These are phyloP conservation scores for Eucalyptus caleyi DNA, from an alignment of 345 rosid species.

Conservation along the genomic window DNA sequence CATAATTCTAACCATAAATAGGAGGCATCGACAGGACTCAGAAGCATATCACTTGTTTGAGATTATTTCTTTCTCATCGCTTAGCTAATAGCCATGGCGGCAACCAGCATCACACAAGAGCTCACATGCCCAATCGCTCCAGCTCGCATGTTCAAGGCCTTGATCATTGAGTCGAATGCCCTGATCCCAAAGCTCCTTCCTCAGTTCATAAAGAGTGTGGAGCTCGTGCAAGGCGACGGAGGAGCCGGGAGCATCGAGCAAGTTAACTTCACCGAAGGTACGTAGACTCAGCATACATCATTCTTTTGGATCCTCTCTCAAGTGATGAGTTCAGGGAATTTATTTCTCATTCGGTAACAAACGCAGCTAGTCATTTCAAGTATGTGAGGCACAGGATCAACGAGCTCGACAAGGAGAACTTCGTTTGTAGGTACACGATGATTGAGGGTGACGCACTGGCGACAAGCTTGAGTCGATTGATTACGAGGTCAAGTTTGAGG, in stretches of 20 bases:
- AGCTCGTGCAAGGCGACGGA: conserved; percentile 12
- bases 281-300: background rate
- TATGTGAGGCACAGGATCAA: conserved; percentile 6
- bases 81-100: conserved; percentile 1
- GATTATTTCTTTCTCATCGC: background rate
- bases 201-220: conserved; percentile 4
- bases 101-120: conserved; percentile 4
- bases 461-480: conserved; percentile 10
- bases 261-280: conserved; percentile 15
- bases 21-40: background rate
- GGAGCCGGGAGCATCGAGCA: conserved; percentile 18
- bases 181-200: conserved; percentile 4
- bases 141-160: conserved; percentile 15
- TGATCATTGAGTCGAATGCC: background rate
- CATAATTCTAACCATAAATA: background rate
- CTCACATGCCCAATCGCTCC: conserved; percentile 1
- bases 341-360: background rate
- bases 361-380: conserved; percentile 1
- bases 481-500: conserved; percentile 11
- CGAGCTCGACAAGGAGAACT: background rate
- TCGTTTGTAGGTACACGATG: background rate
- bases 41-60: background rate
- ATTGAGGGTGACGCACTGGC: conserved; percentile 12
- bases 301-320: background rate
- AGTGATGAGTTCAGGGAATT: background rate